Percentiles rank a stretch among this genome's conserved stretches.
Conservation (phyloP, 2,329 filamentous ascomycete species). For the Hyphodiscus sp. region DNA sequence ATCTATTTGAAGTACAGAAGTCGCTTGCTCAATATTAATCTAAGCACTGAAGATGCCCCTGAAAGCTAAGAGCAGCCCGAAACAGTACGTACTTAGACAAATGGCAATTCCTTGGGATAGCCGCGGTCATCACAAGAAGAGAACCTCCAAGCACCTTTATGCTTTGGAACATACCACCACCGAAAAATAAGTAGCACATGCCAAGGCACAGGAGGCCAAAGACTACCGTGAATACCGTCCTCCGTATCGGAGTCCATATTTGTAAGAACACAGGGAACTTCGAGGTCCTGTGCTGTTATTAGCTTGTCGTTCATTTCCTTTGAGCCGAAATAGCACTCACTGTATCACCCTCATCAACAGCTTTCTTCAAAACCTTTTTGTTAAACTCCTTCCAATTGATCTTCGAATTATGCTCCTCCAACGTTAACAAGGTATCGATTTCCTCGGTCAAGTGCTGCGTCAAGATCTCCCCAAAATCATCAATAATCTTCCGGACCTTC, state of each 20-base stretch:
- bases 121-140: slow-evolving; percentile 30
- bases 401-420: slow-evolving; percentile 30
- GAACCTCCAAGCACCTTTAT: slow-evolving; percentile 34
- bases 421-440: slow-evolving; percentile 30
- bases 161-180: slow-evolving; percentile 31
- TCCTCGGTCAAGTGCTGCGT: slow-evolving; percentile 34
- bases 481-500: slow-evolving; percentile 29
- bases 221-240: slow-evolving; percentile 20
- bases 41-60: too few relatives aligned
- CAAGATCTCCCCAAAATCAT: slow-evolving; percentile 32
- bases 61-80: neutral
- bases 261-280: slow-evolving; percentile 12
- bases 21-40: too few relatives aligned
- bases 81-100: neutral
- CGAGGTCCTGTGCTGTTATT: slow-evolving; percentile 15
- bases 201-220: slow-evolving; percentile 27
- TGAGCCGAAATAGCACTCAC: slow-evolving; percentile 1
- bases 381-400: slow-evolving; percentile 30
- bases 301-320: neutral
- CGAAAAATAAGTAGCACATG: slow-evolving; percentile 26
- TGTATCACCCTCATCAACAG: slow-evolving; percentile 8
- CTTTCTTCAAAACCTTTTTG: slow-evolving; percentile 19
- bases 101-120: slow-evolving; percentile 27
- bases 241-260: slow-evolving; percentile 24
- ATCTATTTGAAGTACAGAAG: too few relatives aligned